Evolutionary conservation across 1,139 yeast genomes (phyloP).

Genomic region (Casaregolazyma lundiana): DNA sequence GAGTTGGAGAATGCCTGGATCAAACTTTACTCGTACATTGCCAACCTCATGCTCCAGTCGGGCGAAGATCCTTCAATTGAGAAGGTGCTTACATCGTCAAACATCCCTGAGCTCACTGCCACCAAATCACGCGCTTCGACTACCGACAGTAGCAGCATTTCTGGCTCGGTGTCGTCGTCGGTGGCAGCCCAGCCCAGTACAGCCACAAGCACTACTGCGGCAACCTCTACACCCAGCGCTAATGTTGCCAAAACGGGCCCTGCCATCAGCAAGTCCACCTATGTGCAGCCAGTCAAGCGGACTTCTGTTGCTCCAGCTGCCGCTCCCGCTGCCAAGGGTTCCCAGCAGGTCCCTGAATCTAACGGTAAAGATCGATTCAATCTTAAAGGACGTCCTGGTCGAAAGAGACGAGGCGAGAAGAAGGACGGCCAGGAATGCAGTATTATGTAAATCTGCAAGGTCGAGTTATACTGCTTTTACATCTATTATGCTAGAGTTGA

Average conservation of each 20-base stretch:
- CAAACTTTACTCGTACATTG: constrained; percentile 48
- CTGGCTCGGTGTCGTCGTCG: constrained; percentile 1
- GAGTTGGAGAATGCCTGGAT: constrained; percentile 67
- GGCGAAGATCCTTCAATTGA: constrained; percentile 54
- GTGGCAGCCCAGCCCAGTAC: neutral
- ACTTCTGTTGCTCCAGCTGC: neutral
- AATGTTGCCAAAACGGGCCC: constrained; percentile 1
- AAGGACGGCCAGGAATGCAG: constrained; percentile 13
- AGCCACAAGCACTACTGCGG: neutral
- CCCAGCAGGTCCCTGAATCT: neutral
- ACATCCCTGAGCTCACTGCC: constrained; percentile 10
- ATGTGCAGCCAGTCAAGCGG: neutral
- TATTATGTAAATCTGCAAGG: constrained; percentile 7
- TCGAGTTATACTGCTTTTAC: constrained; percentile 12
- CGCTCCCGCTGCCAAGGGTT: neutral
- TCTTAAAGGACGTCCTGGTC: constrained; percentile 1
- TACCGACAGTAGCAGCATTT: constrained; percentile 3
- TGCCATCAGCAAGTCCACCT: neutral
- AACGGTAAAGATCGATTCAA: constrained; percentile 4
- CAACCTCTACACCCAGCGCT: neutral
- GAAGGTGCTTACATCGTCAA: constrained; percentile 2
- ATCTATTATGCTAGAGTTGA: neutral
- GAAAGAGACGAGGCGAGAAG: constrained; percentile 9
- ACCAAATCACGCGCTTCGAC: constrained; percentile 10
- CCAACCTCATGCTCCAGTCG: constrained; percentile 59